Evolutionary conservation across 768 basidiomycete genomes (phyloP), one percentile per base, ranked within the genome.

Genomic region (Hypholoma sublateritium): DNA sequence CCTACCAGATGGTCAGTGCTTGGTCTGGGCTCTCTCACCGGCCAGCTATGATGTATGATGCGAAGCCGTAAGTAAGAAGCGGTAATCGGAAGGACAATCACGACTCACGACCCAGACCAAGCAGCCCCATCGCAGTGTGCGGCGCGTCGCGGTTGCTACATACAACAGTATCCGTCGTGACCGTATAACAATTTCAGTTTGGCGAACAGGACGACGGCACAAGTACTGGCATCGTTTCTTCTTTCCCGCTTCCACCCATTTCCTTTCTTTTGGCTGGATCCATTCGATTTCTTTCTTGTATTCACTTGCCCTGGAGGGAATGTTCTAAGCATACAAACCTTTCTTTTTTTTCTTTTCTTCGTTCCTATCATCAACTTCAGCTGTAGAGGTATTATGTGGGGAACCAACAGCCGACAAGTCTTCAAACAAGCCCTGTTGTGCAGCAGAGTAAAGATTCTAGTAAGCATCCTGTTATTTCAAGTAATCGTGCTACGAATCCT

Each of bases 401-500:
- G 25, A 45, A 43, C n/a, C 19, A 35, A 22, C n/a, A 50, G 16
- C 35, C 60, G 63, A 6, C 60, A 62, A 54, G 36, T 59, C 54
- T 62, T 60, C 58, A 66, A 68, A 45, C 62, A 56, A 36, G 59
- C 61, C 25, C 58, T 68, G 25, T 66, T 61, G 56, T 57, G 61
- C 41, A 64, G 61, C 45, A 64, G 60, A 56, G 60, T 67, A 21
- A 72, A 69, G 48, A 55, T 71, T 34, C 50, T 71, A 54, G 73
- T 74, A 50, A 36, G 70, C 64, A n/a, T 21, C 12, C n/a, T 14
- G 39, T n/a, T 49, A 6, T 55, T 13, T 12, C n/a, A 32, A 32
- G 9, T 7, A 32, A 32, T 32, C 28, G 28, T 32, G 28, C 28
- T 9, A 32, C 6, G 28, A 9, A 7, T 7, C 28, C 28, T 32